These are phyloP conservation scores for Magnusiomyces sp. DNA, from an alignment of 1,139 yeast genomes.

Conservation along the genomic window DNA sequence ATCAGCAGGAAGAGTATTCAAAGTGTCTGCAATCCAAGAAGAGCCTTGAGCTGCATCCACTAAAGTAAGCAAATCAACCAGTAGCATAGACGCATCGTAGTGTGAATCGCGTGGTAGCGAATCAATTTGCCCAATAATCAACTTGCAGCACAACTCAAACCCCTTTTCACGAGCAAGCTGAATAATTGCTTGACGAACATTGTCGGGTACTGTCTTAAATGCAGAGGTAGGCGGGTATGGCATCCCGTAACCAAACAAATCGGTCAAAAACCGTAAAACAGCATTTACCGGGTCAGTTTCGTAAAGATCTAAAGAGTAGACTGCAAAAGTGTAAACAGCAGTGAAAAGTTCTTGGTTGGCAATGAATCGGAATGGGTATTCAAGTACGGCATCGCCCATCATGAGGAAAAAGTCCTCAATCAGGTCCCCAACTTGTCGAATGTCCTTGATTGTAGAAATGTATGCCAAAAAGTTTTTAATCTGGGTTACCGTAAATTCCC, in stretches of 20 bases:
- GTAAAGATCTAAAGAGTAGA: slow-evolving; percentile 48
- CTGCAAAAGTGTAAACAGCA: slow-evolving; percentile 53
- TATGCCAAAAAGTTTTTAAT: slow-evolving; percentile 37
- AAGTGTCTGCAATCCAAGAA: slow-evolving; percentile 53
- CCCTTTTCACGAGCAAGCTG: slow-evolving; percentile 45
- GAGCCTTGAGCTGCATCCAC: slow-evolving; percentile 39
- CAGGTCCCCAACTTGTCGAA: slow-evolving; percentile 55
- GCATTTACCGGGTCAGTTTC: slow-evolving; percentile 67
- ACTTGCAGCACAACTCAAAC: slow-evolving; percentile 42
- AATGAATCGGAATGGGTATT: slow-evolving; percentile 61
- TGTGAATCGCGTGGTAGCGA: slow-evolving; percentile 64
- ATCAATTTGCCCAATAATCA: slow-evolving; percentile 61
- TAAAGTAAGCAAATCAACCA: slow-evolving; percentile 57
- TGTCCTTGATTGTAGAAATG: slow-evolving; percentile 22
- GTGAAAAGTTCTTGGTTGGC: slow-evolving; percentile 43
- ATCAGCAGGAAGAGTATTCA: slow-evolving; percentile 46
- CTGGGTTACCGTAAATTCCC: slow-evolving; percentile 45
- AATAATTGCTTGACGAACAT: slow-evolving; percentile 44
- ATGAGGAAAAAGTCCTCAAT: slow-evolving; percentile 85
- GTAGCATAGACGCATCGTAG: slow-evolving; percentile 67
- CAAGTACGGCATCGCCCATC: slow-evolving; percentile 72
- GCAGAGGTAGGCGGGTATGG: slow-evolving; percentile 72
- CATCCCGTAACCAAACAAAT: slow-evolving; percentile 76
- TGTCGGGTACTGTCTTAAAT: slow-evolving; percentile 45
- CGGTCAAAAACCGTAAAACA: slow-evolving; percentile 68